phyloP scores from a whole-genome alignment of 257 asterid species.

The Solanum corneliomulleri region DNA sequence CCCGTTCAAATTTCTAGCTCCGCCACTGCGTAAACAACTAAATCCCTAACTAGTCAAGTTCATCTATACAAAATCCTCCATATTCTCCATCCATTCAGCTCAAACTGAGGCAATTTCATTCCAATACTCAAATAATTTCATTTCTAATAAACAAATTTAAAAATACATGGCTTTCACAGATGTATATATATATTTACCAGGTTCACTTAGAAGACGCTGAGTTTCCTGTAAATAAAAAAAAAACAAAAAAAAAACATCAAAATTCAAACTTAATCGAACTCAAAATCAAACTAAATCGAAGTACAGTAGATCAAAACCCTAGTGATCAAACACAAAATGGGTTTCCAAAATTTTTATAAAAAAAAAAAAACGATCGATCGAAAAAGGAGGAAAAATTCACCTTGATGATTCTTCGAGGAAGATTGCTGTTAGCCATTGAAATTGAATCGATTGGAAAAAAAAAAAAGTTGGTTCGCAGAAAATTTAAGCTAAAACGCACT shows the following conservation, averaged over 20 bases:
- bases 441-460: slow-evolving; percentile 12
- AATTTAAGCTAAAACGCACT: slow-evolving; percentile 6
- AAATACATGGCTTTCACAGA: neutral
- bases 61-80: neutral
- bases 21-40: neutral
- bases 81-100: neutral
- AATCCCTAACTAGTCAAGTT: neutral
- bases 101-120: neutral
- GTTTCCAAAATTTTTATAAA: neutral
- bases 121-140: neutral
- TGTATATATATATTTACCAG: slow-evolving; percentile 35
- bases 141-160: neutral
- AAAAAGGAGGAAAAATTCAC: slow-evolving; percentile 38
- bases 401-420: slow-evolving; percentile 67
- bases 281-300: neutral
- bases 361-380: slow-evolving; percentile 30
- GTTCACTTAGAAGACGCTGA: slow-evolving; percentile 98
- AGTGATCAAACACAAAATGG: slow-evolving; percentile 1
- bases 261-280: neutral
- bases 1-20: neutral
- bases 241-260: neutral
- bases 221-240: slow-evolving; percentile 53
- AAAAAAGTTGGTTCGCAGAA: neutral
- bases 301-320: slow-evolving; percentile 1
- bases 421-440: slow-evolving; percentile 48